Evolutionary conservation across 257 asterid genomes (phyloP).

Genomic region (Lycium ferocissimum): DNA sequence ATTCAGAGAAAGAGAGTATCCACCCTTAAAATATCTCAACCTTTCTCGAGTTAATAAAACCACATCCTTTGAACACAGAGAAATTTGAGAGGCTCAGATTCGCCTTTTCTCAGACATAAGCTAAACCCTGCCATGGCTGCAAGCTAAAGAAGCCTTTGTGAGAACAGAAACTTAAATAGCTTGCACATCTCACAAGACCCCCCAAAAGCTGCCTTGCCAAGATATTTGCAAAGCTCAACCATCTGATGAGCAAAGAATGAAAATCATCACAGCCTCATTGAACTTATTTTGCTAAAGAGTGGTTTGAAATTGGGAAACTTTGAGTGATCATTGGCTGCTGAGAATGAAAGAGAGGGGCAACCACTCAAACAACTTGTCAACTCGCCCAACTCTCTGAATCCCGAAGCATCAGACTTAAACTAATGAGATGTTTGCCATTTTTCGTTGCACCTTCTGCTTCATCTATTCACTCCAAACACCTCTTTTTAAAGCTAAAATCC

Average conservation of each 20-base stretch:
- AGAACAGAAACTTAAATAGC: conserved; percentile 25
- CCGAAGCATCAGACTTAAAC: not conserved
- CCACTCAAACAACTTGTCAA: not conserved
- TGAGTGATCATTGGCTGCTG: not conserved
- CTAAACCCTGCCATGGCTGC: conserved; percentile 15
- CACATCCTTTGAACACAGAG: not conserved
- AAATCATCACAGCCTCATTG: not conserved
- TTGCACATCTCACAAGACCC: not conserved
- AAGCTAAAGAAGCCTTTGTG: conserved; percentile 23
- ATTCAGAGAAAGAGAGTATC: not conserved
- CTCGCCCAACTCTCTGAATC: not conserved
- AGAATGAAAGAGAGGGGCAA: not conserved
- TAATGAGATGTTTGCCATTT: not conserved
- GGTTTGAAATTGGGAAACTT: not conserved
- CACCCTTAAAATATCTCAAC: not conserved
- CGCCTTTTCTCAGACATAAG: not conserved
- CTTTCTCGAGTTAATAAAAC: not conserved
- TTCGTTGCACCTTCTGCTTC: not conserved
- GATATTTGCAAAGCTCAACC: not conserved
- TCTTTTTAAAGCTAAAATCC: too few relatives aligned
- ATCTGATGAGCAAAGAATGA: not conserved
- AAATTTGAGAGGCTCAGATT: not conserved
- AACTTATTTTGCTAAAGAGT: not conserved
- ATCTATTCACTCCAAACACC: too few relatives aligned
- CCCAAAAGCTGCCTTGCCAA: not conserved